Percentiles rank a stretch among this genome's conserved stretches.
Evolutionary conservation across 2,329 filamentous ascomycete genomes (phyloP).

Genomic region (Tolypocladium ophioglossoides): DNA sequence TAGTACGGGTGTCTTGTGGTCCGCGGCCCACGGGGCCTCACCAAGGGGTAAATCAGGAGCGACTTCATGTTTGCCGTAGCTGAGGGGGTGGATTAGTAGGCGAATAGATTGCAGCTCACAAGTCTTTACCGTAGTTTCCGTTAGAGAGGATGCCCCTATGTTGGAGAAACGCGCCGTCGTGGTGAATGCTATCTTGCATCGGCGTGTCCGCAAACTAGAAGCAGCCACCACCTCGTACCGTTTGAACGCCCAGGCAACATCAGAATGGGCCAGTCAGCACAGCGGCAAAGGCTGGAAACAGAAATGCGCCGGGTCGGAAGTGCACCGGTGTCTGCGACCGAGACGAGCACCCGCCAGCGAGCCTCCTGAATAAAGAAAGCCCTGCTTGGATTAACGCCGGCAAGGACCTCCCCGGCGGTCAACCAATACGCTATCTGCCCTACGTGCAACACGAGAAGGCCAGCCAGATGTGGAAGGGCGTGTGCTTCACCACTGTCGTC

Average conservation of each 20-base stretch:
- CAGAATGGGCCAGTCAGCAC: neutral
- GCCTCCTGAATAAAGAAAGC: neutral
- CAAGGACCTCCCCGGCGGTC: neutral
- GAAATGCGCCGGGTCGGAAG: neutral
- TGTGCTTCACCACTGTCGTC: neutral
- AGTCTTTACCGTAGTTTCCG: conserved; percentile 14
- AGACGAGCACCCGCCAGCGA: neutral
- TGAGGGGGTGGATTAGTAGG: no score
- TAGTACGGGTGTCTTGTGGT: no score
- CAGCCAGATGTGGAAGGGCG: neutral
- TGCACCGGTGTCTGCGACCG: neutral
- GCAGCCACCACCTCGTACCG: neutral
- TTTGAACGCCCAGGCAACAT: neutral
- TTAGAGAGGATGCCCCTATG: conserved; percentile 13
- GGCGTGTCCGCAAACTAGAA: neutral
- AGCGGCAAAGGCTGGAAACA: neutral
- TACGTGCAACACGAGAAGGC: neutral
- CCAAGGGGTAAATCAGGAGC: no score
- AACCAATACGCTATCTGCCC: neutral
- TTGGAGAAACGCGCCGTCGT: conserved; percentile 12
- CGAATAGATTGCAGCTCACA: conserved; percentile 3
- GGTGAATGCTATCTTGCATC: conserved; percentile 11
- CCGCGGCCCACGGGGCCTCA: no score
- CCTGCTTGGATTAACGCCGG: neutral
- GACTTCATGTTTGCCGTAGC: no score